Evolutionary conservation across 129 eudicot genomes (phyloP).

Genomic region (Sambucus nigra): DNA sequence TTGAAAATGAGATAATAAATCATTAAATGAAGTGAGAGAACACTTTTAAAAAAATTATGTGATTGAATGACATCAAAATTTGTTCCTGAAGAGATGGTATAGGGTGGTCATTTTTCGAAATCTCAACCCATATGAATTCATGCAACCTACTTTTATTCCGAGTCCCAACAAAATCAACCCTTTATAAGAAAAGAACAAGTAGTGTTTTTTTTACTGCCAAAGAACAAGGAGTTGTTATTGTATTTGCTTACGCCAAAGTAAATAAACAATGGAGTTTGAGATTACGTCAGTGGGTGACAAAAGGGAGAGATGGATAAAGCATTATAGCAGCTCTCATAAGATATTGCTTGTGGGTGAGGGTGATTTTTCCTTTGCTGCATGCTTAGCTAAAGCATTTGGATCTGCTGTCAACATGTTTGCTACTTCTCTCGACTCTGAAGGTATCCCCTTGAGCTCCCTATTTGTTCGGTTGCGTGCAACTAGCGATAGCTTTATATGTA

Average conservation of each 20-base stretch:
- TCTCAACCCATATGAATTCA: neutral
- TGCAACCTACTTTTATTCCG: neutral
- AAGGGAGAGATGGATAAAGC: slow-evolving; percentile 27
- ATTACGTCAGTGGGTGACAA: neutral
- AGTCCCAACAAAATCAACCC: too few species aligned
- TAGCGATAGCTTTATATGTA: too few species aligned
- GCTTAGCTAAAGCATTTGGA: slow-evolving; percentile 41
- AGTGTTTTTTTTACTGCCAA: too few species aligned
- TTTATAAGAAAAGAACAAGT: too few species aligned
- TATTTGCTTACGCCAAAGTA: neutral
- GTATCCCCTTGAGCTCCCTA: too few species aligned
- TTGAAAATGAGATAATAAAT: too few species aligned
- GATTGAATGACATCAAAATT: too few species aligned
- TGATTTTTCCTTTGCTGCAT: slow-evolving; percentile 51
- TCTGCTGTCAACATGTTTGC: slow-evolving; percentile 42
- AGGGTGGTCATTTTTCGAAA: too few species aligned
- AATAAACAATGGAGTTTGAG: neutral
- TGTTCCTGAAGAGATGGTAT: too few species aligned
- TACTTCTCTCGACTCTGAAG: slow-evolving; percentile 29
- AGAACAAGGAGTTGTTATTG: neutral
- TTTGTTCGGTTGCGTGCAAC: too few species aligned
- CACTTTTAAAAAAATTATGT: too few species aligned
- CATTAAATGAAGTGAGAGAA: too few species aligned
- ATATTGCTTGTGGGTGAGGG: slow-evolving; percentile 62
- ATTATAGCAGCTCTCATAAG: slow-evolving; percentile 33